These are phyloP conservation scores for Penicillium pulvis DNA, from an alignment of 495 filamentous ascomycete genomes.

Conservation along the genomic window DNA sequence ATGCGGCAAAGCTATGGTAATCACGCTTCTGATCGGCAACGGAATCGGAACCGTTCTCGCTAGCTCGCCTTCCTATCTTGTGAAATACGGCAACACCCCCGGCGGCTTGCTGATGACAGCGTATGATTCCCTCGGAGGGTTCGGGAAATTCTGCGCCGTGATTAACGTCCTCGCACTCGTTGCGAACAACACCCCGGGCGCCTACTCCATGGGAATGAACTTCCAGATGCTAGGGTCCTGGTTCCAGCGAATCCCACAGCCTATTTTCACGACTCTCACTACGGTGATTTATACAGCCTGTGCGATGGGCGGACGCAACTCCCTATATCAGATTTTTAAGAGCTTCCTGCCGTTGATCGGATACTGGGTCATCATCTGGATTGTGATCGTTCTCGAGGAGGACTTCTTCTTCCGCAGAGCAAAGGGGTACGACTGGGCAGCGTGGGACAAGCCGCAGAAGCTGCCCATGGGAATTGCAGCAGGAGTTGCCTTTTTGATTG, in stretches of 20 bases:
- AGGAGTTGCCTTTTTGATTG: constrained; percentile 45
- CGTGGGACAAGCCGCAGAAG: constrained; percentile 43
- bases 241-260: constrained; percentile 67
- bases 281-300: constrained; percentile 48
- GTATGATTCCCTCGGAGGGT: constrained; percentile 60
- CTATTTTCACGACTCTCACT: constrained; percentile 57
- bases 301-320: constrained; percentile 53
- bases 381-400: constrained; percentile 47
- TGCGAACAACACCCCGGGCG: constrained; percentile 68
- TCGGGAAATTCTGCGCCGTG: constrained; percentile 71
- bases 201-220: constrained; percentile 72
- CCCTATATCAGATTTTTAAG: constrained; percentile 49
- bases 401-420: constrained; percentile 43
- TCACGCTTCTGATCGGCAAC: constrained; percentile 69
- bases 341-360: constrained; percentile 53
- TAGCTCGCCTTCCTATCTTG: constrained; percentile 51
- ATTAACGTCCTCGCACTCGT: constrained; percentile 69
- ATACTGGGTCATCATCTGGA: constrained; percentile 53
- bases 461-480: constrained; percentile 51
- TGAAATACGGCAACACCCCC: constrained; percentile 57
- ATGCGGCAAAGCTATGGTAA: constrained; percentile 49
- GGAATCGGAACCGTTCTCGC: constrained; percentile 65
- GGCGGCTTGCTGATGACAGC: constrained; percentile 69
- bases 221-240: constrained; percentile 68
- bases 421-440: constrained; percentile 47